Evolutionary conservation across 2,329 filamentous ascomycete species (phyloP).

Genomic region (Chaetomium sp.): DNA sequence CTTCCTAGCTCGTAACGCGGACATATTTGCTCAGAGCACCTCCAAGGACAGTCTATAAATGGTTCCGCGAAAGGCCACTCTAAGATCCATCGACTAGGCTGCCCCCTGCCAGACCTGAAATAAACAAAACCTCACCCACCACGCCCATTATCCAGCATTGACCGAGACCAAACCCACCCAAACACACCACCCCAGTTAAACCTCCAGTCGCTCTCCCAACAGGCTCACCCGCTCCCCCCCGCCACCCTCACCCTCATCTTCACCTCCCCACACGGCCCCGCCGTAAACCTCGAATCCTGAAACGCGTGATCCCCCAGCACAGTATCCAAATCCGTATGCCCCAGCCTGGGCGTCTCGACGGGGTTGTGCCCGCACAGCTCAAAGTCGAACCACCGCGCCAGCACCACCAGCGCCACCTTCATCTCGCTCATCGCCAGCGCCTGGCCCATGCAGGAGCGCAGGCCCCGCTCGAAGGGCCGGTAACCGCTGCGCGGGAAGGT

Average conservation of each 20-base stretch:
- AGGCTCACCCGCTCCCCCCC: background rate
- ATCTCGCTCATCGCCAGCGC: conserved; percentile 10
- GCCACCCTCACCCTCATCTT: background rate
- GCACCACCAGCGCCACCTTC: conserved; percentile 5
- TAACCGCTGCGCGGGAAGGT: background rate
- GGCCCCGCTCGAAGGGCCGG: conserved; percentile 4
- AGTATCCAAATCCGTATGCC: background rate
- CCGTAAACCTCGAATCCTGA: background rate
- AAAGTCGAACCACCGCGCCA: conserved; percentile 3
- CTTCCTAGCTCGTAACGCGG: too few relatives aligned
- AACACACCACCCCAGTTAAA: too few relatives aligned
- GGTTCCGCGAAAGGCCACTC: too few relatives aligned
- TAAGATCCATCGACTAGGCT: too few relatives aligned
- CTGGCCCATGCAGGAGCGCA: conserved; percentile 10
- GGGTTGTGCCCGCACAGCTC: background rate
- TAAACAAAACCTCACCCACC: too few relatives aligned
- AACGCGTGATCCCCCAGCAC: background rate
- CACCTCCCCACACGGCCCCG: background rate
- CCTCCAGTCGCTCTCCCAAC: too few relatives aligned
- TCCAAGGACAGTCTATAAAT: too few relatives aligned
- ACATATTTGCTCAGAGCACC: too few relatives aligned
- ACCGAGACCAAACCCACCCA: too few relatives aligned
- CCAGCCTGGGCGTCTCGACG: background rate
- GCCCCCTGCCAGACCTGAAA: too few relatives aligned
- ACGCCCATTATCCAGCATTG: too few relatives aligned